A percentile compares a stretch with the other conserved stretches of the same genome.
Evolutionary conservation across 179 eudicot genomes (phyloP).

Genomic region (Spergularia azorica): DNA sequence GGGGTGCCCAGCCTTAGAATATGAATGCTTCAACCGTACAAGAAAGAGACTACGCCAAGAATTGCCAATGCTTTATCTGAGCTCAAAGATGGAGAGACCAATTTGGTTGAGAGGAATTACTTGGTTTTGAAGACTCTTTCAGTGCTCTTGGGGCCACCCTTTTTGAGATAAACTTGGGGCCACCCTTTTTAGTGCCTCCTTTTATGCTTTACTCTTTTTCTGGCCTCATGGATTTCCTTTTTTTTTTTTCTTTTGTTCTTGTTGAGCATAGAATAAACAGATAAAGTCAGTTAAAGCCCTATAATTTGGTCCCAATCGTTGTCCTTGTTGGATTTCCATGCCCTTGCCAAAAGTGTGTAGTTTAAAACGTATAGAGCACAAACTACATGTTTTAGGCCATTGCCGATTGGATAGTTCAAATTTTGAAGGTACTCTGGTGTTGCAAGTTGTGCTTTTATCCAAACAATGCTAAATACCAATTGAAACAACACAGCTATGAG

Average conservation of each 20-base stretch:
- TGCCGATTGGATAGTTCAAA: conserved; percentile 22
- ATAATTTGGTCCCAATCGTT: too few species aligned
- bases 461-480: not conserved
- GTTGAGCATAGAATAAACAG: too few species aligned
- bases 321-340: conserved; percentile 2
- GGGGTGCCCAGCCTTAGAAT: too few species aligned
- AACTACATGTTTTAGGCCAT: conserved; percentile 14
- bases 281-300: too few species aligned
- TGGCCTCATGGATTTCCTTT: too few species aligned
- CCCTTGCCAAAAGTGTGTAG: conserved; percentile 23
- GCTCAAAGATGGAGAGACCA: not conserved
- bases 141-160: conserved; percentile 15
- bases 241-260: too few species aligned
- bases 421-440: conserved; percentile 8
- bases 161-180: too few species aligned
- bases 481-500: not conserved
- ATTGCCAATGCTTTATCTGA: not conserved
- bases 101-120: conserved; percentile 23
- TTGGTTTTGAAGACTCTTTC: conserved; percentile 26
- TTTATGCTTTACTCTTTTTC: conserved; percentile 16
- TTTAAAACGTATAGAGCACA: conserved; percentile 18
- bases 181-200: conserved; percentile 4
- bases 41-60: not conserved
- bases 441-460: not conserved
- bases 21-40: not conserved